phyloP scores from a whole-genome alignment of 2,329 filamentous ascomycete genomes.

The Colletotrichum sp. region DNA sequence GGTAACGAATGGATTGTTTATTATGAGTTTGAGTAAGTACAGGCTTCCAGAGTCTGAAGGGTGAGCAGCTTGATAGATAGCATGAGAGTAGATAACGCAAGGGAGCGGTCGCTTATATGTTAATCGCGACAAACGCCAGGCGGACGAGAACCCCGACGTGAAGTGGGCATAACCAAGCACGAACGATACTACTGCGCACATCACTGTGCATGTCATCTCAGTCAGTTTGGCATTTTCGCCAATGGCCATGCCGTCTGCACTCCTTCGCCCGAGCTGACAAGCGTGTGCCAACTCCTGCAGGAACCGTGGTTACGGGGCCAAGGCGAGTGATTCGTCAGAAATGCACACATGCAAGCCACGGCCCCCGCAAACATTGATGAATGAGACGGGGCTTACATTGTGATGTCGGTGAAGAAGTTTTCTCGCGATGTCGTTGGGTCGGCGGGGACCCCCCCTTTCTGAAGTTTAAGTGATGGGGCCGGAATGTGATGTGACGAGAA shows the following conservation, averaged over 20 bases:
- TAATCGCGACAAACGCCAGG: background rate
- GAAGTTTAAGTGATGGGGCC: background rate
- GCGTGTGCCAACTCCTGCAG: background rate
- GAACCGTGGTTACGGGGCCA: background rate
- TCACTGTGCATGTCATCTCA: background rate
- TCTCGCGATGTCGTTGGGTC: background rate
- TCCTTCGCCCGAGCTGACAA: background rate
- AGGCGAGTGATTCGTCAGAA: background rate
- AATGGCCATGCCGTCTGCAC: background rate
- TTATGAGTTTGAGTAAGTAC: background rate
- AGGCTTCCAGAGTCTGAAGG: background rate
- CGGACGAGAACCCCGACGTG: background rate
- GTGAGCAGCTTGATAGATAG: background rate
- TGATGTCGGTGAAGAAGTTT: background rate
- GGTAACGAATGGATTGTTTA: background rate
- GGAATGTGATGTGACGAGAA: slow-evolving; percentile 16
- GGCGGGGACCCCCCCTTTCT: background rate
- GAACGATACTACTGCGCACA: background rate
- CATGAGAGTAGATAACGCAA: background rate
- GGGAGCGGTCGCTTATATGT: background rate
- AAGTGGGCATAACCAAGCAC: background rate
- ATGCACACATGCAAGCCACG: background rate
- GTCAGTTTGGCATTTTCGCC: background rate
- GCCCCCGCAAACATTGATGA: background rate
- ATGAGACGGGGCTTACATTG: background rate